Evolutionary conservation across 1,139 yeast species (phyloP).

Genomic region (Geotrichum europaeum): DNA sequence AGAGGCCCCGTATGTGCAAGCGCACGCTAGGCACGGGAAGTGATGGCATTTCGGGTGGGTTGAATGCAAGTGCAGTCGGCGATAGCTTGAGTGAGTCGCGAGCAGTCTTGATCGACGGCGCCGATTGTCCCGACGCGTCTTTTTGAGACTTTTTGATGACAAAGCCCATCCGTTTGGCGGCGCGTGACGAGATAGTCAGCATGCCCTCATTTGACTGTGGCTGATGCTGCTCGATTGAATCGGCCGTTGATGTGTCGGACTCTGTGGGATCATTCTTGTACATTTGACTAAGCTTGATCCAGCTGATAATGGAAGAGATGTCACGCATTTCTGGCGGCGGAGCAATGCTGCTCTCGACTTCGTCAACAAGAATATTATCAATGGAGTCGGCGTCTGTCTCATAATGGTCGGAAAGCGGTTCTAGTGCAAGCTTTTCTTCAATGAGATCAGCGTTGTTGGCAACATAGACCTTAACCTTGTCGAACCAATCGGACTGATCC

Average conservation of each 20-base stretch:
- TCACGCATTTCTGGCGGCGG: slow-evolving; percentile 11
- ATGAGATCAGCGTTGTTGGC: slow-evolving; percentile 23
- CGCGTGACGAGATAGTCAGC: slow-evolving; percentile 42
- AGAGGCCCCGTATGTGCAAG: slow-evolving; percentile 21
- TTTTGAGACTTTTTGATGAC: slow-evolving; percentile 24
- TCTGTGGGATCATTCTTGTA: background rate
- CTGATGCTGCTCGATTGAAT: background rate
- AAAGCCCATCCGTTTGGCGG: slow-evolving; percentile 37
- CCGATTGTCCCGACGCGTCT: background rate
- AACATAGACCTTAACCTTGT: slow-evolving; percentile 44
- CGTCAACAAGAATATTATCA: background rate
- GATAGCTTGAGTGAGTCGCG: slow-evolving; percentile 11
- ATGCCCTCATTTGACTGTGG: background rate
- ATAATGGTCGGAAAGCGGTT: background rate
- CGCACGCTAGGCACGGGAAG: slow-evolving; percentile 2
- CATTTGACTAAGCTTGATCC: slow-evolving; percentile 11
- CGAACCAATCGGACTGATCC: slow-evolving; percentile 49
- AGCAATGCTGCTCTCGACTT: background rate
- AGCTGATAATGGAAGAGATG: slow-evolving; percentile 9
- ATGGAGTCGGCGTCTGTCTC: background rate
- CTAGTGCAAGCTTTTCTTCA: slow-evolving; percentile 9
- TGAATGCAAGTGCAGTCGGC: slow-evolving; percentile 5
- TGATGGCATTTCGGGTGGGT: background rate
- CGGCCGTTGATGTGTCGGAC: background rate
- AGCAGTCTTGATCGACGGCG: slow-evolving; percentile 11